Percentiles rank a stretch among this genome's conserved stretches.
phyloP scores from a whole-genome alignment of 495 filamentous ascomycete genomes.

The Zalerion maritima region DNA sequence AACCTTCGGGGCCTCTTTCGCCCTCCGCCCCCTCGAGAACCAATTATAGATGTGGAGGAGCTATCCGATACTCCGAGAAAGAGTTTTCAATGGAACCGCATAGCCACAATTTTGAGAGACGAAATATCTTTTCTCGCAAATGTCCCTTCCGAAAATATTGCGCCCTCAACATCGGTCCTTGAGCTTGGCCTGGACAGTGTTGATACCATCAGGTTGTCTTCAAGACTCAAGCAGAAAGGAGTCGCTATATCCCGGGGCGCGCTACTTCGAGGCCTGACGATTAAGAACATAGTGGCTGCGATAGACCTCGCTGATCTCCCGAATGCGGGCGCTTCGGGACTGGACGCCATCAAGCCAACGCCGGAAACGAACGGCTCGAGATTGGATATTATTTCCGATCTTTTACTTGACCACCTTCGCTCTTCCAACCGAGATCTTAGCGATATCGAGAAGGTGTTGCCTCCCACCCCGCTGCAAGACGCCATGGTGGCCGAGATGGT shows the following conservation, averaged over 20 bases:
- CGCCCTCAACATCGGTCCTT: constrained; percentile 40
- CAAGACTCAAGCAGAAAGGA: constrained; percentile 42
- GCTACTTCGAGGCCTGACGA: constrained; percentile 55
- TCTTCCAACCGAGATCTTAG: constrained; percentile 5
- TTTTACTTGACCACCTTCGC: constrained; percentile 5
- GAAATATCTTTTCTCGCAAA: constrained; percentile 48
- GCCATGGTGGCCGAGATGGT: constrained; percentile 67
- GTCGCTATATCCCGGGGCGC: constrained; percentile 47
- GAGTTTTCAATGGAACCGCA: constrained; percentile 38
- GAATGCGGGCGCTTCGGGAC: background rate
- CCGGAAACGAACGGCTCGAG: background rate
- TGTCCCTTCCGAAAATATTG: constrained; percentile 31
- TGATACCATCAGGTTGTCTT: constrained; percentile 52
- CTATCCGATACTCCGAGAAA: too few species aligned
- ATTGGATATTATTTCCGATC: background rate
- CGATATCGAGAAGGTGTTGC: constrained; percentile 38
- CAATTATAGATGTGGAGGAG: too few species aligned
- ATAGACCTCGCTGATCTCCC: constrained; percentile 3
- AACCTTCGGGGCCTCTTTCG: too few species aligned
- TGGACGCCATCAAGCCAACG: constrained; percentile 4
- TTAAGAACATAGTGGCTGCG: constrained; percentile 33
- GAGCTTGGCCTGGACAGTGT: constrained; percentile 57
- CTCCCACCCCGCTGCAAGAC: constrained; percentile 64
- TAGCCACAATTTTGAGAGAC: constrained; percentile 33
- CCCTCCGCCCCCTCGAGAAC: too few species aligned